Evolutionary conservation across 1,284 basidiomycete species (phyloP).

Genomic region (Singerocomus rubriflavus): DNA sequence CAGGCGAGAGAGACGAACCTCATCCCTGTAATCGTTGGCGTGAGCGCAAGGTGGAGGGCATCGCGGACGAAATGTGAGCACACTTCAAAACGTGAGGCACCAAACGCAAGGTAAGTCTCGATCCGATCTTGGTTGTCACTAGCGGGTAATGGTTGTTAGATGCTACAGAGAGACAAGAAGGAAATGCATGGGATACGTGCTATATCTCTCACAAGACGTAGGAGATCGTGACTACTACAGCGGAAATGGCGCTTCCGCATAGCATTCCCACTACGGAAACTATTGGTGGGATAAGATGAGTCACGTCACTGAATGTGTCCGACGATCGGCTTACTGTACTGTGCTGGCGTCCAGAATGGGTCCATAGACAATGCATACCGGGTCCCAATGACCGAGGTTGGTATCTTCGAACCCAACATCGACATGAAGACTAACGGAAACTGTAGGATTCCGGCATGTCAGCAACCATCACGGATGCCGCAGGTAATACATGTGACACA

Average conservation of each 20-base stretch:
- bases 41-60: conserved; percentile 73
- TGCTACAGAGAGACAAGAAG: background rate
- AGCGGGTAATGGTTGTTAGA: conserved; percentile 2
- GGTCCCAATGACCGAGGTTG: conserved; percentile 73
- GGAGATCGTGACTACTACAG: conserved; percentile 65
- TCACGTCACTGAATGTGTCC: conserved; percentile 6
- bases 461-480: background rate
- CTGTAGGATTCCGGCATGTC: conserved; percentile 37
- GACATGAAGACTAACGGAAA: conserved; percentile 66
- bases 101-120: conserved; percentile 81
- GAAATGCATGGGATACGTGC: conserved; percentile 37
- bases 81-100: conserved; percentile 76
- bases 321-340: conserved; percentile 57
- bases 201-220: conserved; percentile 64
- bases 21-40: conserved; percentile 83
- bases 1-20: conserved; percentile 46
- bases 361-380: conserved; percentile 74
- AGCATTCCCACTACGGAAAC: conserved; percentile 89
- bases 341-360: conserved; percentile 80
- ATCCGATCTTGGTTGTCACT: conserved; percentile 82
- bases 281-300: too few relatives aligned
- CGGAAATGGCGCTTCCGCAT: conserved; percentile 75
- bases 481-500: conserved; percentile 27
- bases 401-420: conserved; percentile 74
- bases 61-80: conserved; percentile 74